These are phyloP conservation scores for Geranium incanum DNA, from an alignment of 441 rosid genomes.

Conservation along the genomic window DNA sequence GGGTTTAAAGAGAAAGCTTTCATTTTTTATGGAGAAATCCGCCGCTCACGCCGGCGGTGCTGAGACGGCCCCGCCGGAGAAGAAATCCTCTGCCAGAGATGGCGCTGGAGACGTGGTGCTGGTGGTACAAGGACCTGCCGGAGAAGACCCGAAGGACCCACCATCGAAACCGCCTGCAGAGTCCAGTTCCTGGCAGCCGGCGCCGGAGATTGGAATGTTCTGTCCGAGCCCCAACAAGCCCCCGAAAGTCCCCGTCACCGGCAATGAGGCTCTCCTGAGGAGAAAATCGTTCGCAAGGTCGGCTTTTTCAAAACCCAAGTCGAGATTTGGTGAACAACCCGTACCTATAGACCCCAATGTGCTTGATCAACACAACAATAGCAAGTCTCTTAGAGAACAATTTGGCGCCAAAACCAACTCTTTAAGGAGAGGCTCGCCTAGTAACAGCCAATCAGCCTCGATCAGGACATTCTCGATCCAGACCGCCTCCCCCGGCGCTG, in stretches of 20 bases:
- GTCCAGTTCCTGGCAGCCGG: constrained; percentile 12
- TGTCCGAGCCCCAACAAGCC: constrained; percentile 41
- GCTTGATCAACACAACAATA: constrained; percentile 20
- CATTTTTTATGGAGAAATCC: neutral
- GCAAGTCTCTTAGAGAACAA: constrained; percentile 28
- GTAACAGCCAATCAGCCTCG: constrained; percentile 28
- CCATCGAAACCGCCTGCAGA: neutral
- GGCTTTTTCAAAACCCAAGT: constrained; percentile 60
- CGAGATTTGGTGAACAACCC: constrained; percentile 68
- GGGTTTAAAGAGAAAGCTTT: neutral
- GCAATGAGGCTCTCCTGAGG: constrained; percentile 18
- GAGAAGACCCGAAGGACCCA: neutral
- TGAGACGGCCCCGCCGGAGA: neutral
- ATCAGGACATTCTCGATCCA: constrained; percentile 31
- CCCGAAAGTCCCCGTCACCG: constrained; percentile 39
- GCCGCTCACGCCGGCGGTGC: neutral
- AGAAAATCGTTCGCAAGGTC: constrained; percentile 49
- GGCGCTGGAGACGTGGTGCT: neutral
- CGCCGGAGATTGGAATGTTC: constrained; percentile 18
- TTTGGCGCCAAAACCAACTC: constrained; percentile 34
- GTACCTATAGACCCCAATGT: constrained; percentile 25
- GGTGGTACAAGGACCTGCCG: neutral
- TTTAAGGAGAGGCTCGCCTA: constrained; percentile 28
- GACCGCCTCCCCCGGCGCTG: constrained; percentile 25
- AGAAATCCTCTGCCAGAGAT: neutral